Percentiles rank a stretch among this genome's conserved stretches.
Conservation (phyloP, 2,329 filamentous ascomycete genomes). For the Parastagonospora avenae region DNA sequence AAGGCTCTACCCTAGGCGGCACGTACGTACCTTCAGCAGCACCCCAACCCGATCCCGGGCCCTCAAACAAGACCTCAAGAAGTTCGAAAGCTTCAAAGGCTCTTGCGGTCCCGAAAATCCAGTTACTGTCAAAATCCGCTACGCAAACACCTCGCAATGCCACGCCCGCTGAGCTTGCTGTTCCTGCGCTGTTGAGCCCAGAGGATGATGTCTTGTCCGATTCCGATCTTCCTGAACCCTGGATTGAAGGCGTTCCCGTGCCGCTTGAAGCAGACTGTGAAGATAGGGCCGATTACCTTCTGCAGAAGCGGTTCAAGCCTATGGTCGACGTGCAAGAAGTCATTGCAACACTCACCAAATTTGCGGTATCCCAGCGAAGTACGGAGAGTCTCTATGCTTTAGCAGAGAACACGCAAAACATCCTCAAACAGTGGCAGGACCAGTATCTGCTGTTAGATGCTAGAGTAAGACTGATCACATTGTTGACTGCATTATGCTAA, state of each 20-base stretch:
- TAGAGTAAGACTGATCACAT: constrained; percentile 27
- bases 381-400: constrained; percentile 60
- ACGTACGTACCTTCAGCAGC: constrained; percentile 8
- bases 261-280: constrained; percentile 44
- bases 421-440: constrained; percentile 62
- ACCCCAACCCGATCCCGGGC: constrained; percentile 12
- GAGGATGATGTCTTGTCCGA: constrained; percentile 44
- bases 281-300: constrained; percentile 49
- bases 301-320: constrained; percentile 48
- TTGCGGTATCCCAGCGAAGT: constrained; percentile 49
- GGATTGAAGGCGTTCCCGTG: constrained; percentile 31
- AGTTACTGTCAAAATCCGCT: constrained; percentile 23
- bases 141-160: constrained; percentile 35
- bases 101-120: constrained; percentile 24
- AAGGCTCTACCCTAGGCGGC: constrained; percentile 13
- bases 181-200: constrained; percentile 32
- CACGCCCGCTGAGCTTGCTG: constrained; percentile 27
- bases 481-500: constrained; percentile 20
- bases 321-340: constrained; percentile 51
- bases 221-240: constrained; percentile 45
- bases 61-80: neutral
- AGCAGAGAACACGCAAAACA: constrained; percentile 59
- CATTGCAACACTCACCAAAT: constrained; percentile 51
- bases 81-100: constrained; percentile 12
- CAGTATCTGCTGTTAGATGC: constrained; percentile 63